Conservation (phyloP, 768 basidiomycete species). For the Mycena capillaripes region DNA sequence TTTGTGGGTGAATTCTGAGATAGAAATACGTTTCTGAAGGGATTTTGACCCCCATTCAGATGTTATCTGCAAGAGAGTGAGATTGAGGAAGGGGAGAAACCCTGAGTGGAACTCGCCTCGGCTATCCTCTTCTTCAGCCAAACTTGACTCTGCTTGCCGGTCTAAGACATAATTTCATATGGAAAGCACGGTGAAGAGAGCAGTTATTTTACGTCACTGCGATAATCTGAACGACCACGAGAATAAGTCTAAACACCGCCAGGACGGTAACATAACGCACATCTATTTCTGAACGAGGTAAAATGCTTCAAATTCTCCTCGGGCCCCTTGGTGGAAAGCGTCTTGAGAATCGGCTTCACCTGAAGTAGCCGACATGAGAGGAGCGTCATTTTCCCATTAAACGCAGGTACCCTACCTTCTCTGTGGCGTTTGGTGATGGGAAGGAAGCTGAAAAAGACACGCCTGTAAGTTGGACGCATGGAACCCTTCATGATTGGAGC, state of each 20-base stretch:
- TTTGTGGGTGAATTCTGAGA: slow-evolving; percentile 81
- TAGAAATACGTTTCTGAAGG: slow-evolving; percentile 68
- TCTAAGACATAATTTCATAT: slow-evolving; percentile 57
- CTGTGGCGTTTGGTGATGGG: slow-evolving; percentile 72
- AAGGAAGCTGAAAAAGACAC: slow-evolving; percentile 59
- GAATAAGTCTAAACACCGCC: slow-evolving; percentile 16
- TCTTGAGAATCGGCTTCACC: slow-evolving; percentile 73
- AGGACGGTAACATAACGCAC: slow-evolving; percentile 56
- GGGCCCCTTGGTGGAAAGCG: slow-evolving; percentile 76
- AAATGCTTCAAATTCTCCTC: slow-evolving; percentile 74
- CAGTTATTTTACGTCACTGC: slow-evolving; percentile 72
- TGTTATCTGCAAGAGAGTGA: slow-evolving; percentile 67
- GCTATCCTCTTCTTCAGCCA: slow-evolving; percentile 81
- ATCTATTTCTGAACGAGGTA: slow-evolving; percentile 79
- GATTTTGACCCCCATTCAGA: slow-evolving; percentile 68
- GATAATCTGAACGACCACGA: slow-evolving; percentile 68
- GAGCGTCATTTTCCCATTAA: slow-evolving; percentile 11
- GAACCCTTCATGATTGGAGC: slow-evolving; percentile 20
- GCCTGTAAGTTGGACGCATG: slow-evolving; percentile 37
- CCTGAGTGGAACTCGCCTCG: slow-evolving; percentile 58
- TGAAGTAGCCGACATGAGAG: slow-evolving; percentile 26
- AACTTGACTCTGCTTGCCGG: slow-evolving; percentile 80
- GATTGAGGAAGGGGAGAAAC: slow-evolving; percentile 16
- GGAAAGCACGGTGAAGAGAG: slow-evolving; percentile 35
- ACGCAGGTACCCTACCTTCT: slow-evolving; percentile 53